Evolutionary conservation across 129 eudicot genomes (phyloP), one percentile per base, ranked within the genome.

Genomic region (Mikania micrantha): DNA sequence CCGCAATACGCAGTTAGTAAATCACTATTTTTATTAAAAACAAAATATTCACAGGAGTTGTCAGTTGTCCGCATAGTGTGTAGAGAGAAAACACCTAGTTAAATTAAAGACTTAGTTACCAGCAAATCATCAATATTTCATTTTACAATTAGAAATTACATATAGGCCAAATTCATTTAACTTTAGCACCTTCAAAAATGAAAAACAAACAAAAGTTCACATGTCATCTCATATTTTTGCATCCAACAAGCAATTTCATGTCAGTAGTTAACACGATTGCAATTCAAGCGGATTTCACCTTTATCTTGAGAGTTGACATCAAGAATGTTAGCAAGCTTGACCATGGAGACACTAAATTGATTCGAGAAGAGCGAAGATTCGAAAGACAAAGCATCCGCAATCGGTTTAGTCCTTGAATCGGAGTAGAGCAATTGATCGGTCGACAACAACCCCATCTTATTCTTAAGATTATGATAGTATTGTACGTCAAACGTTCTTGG

Each of bases 291-390:
- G 42, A 91, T 56, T 73, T 91, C 94, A 21, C 81, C 96, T 1
- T 75, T 57, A 29, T 85, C 83, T 25, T 70, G 78, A 0, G 75
- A 66, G 1, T 16, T 49, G 12, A 42, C 60, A 17, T 87, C 95
- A 48, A 71, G 77, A 71, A 91, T 81, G 8, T 80, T 82, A 3
- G 89, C 98, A 32, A 92, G 95, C 76, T 86, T 92, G 4, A 88
- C 82, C 96, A 92, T 92, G 3, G 98, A 80, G 7, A 77, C 85
- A 9, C 87, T 78, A 52, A 92, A 92, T 76, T 85, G 93, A 36
- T 76, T 66, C 13, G 45, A 36, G 41, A 88, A 92, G 7, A 75
- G 62, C 0, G 56, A 38, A 3, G 87, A 49, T 27, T 92, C 66
- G 12, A 72, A 77, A 40, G 87, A 85, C 67, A 92, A 59, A 0